A percentile compares a stretch with the other conserved stretches of the same genome.
phyloP scores from a whole-genome alignment of 495 filamentous ascomycete genomes.

The Penicillium daleae region DNA sequence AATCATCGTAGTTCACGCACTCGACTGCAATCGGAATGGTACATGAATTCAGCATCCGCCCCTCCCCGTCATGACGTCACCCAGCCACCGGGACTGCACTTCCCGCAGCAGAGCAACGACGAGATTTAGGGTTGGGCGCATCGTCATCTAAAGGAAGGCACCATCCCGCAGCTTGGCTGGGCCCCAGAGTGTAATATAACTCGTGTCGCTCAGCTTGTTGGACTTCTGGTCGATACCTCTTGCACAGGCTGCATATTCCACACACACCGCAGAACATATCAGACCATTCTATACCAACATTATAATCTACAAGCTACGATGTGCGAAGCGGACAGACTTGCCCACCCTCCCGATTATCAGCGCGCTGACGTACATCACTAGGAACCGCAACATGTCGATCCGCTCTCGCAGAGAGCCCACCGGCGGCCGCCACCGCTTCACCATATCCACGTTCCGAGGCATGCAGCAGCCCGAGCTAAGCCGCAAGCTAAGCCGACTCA shows the following conservation, averaged over 20 bases:
- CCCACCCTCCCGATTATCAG: neutral
- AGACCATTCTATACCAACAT: neutral
- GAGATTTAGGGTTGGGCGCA: slow-evolving; percentile 25
- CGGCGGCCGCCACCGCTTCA: slow-evolving; percentile 66
- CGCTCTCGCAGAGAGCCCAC: slow-evolving; percentile 53
- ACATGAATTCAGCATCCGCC: slow-evolving; percentile 25
- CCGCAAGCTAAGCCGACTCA: slow-evolving; percentile 81
- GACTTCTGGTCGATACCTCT: neutral
- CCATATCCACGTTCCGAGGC: slow-evolving; percentile 78
- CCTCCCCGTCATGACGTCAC: slow-evolving; percentile 35
- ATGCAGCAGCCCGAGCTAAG: slow-evolving; percentile 82
- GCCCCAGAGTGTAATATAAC: neutral
- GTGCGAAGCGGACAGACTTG: neutral
- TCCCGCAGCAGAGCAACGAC: slow-evolving; percentile 17
- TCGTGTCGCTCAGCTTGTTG: slow-evolving; percentile 1
- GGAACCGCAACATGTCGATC: slow-evolving; percentile 65
- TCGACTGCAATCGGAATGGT: slow-evolving; percentile 24
- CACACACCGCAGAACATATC: slow-evolving; percentile 6
- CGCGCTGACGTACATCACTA: slow-evolving; percentile 28
- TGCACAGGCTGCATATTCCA: slow-evolving; percentile 7
- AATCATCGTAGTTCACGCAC: slow-evolving; percentile 12
- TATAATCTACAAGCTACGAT: slow-evolving; percentile 2
- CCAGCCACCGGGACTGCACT: slow-evolving; percentile 25
- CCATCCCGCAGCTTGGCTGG: slow-evolving; percentile 5
- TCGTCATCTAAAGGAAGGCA: slow-evolving; percentile 35